Evolutionary conservation across 805 yeast genomes (phyloP).

Genomic region (Nakazawaea molendinolei): DNA sequence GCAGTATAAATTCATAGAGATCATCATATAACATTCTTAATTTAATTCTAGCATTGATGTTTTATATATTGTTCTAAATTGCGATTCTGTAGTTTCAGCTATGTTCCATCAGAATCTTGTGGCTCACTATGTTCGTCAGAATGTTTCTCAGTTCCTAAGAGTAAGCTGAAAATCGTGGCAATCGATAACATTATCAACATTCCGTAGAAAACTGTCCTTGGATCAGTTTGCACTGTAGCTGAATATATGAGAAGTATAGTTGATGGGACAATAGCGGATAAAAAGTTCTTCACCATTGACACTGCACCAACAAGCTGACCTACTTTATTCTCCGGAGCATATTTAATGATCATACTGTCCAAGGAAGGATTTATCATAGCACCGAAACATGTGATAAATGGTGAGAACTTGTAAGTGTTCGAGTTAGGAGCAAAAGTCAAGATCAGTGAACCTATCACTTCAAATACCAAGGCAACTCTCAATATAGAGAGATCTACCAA

Average conservation of each 20-base stretch:
- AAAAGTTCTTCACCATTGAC: conserved; percentile 47
- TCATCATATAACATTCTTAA: no score
- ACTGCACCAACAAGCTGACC: conserved; percentile 75
- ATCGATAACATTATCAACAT: conserved; percentile 18
- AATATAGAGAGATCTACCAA: conserved; percentile 19
- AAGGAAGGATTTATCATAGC: conserved; percentile 50
- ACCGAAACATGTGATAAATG: conserved; percentile 38
- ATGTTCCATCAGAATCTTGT: no score
- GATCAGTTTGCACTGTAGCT: conserved; percentile 29
- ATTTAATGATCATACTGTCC: conserved; percentile 54
- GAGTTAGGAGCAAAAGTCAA: conserved; percentile 26
- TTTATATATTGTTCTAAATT: no score
- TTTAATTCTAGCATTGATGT: no score
- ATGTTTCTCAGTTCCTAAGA: no score
- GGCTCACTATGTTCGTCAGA: no score
- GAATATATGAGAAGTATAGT: conserved; percentile 41
- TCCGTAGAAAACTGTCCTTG: conserved; percentile 29
- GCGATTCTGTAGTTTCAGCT: no score
- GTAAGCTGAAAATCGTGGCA: conserved; percentile 15
- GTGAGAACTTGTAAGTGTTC: conserved; percentile 24
- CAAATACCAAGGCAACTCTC: conserved; percentile 29
- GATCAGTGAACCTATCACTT: conserved; percentile 30
- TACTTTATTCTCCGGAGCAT: conserved; percentile 47
- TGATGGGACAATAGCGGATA: conserved; percentile 44
- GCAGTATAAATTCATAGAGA: no score